A percentile compares a stretch with the other conserved stretches of the same genome.
These are phyloP conservation scores for Arachis hypogaea DNA, from an alignment of 306 rosid genomes.

Conservation along the genomic window DNA sequence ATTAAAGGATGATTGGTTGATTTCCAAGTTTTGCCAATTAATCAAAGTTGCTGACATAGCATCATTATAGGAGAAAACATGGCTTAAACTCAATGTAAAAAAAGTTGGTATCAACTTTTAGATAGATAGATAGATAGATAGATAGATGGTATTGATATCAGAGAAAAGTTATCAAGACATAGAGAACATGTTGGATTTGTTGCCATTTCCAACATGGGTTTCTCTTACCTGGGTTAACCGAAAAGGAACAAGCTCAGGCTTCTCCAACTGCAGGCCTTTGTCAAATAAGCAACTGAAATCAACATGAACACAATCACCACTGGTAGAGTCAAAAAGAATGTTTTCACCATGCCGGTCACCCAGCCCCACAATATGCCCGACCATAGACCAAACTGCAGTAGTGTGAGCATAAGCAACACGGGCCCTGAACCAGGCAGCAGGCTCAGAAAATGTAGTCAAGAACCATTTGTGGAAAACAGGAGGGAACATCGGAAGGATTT, in stretches of 20 bases:
- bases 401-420: constrained; percentile 96
- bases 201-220: constrained; percentile 25
- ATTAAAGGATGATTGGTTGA: too few species aligned
- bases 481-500: constrained; percentile 95
- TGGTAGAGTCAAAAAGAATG: constrained; percentile 92
- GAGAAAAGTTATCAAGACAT: constrained; percentile 6
- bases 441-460: constrained; percentile 92
- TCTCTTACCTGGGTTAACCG: constrained; percentile 90
- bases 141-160: not conserved
- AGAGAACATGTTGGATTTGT: constrained; percentile 17
- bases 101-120: too few species aligned
- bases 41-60: too few species aligned
- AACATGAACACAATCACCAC: constrained; percentile 95
- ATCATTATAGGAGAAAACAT: too few species aligned
- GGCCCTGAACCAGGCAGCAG: constrained; percentile 98
- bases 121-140: too few species aligned
- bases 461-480: constrained; percentile 95
- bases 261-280: constrained; percentile 94
- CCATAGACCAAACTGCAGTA: constrained; percentile 99
- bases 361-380: constrained; percentile 96
- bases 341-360: constrained; percentile 98
- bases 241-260: constrained; percentile 97
- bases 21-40: too few species aligned
- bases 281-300: constrained; percentile 99
- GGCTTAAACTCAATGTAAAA: too few species aligned